Conservation (phyloP, 139 green algal genomes). For the Coccomyxa sp. region DNA sequence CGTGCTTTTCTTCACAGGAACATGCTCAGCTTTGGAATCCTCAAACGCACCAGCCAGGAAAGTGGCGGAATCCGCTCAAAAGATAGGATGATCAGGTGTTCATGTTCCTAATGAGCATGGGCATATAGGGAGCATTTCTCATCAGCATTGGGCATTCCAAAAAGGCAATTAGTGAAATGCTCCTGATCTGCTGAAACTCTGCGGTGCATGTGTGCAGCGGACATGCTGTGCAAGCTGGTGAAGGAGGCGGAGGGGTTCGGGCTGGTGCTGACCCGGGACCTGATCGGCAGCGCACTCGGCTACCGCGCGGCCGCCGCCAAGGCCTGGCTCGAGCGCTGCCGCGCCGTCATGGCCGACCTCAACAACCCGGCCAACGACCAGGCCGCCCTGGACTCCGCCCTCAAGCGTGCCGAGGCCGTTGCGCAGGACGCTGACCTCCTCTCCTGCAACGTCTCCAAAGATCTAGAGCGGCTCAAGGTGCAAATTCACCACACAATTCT, state of each 20-base stretch:
- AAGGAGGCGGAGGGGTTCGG: conserved; percentile 26
- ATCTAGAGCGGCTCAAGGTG: conserved; percentile 33
- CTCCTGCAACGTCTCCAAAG: conserved; percentile 15
- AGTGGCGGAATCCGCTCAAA: too few species aligned
- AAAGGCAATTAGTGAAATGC: too few species aligned
- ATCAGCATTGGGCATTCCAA: too few species aligned
- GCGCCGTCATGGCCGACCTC: not conserved
- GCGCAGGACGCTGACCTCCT: conserved; percentile 14
- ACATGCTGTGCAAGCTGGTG: conserved; percentile 29
- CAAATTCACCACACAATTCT: too few species aligned
- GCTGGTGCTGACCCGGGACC: conserved; percentile 14
- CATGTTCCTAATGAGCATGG: too few species aligned
- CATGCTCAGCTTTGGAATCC: too few species aligned
- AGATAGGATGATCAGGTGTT: too few species aligned
- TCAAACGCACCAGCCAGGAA: too few species aligned
- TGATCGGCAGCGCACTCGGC: conserved; percentile 14
- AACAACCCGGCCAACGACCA: conserved; percentile 1
- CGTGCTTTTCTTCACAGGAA: too few species aligned
- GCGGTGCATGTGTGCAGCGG: conserved; percentile 10
- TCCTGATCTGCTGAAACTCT: too few species aligned
- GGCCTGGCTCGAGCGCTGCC: conserved; percentile 19
- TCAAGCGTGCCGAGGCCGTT: conserved; percentile 18
- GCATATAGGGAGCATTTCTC: too few species aligned
- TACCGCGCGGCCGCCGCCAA: conserved; percentile 5
- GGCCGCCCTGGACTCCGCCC: not conserved